Evolutionary conservation across 306 rosid genomes (phyloP).

Genomic region (Elaeagnus macrophylla): DNA sequence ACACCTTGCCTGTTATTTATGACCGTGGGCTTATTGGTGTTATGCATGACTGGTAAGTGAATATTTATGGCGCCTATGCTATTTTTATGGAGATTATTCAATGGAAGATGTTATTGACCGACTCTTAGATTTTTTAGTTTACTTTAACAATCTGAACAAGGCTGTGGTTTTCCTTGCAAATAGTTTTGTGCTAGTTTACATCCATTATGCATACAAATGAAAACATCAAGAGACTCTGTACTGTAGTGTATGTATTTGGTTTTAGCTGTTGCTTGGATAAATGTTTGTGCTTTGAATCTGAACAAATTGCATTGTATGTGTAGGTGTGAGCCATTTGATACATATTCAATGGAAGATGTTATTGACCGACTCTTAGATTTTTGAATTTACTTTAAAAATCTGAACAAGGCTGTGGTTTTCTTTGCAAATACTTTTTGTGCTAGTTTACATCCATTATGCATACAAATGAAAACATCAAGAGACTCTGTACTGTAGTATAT

Average conservation of each 20-base stretch:
- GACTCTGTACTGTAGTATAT: not conserved
- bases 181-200: too few relatives aligned
- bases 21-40: constrained; percentile 97
- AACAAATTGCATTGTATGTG: constrained; percentile 8
- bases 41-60: constrained; percentile 78
- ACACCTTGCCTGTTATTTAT: constrained; percentile 86
- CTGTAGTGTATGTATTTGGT: not conserved
- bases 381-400: too few relatives aligned
- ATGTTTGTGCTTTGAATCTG: not conserved
- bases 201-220: not conserved
- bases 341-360: constrained; percentile 6
- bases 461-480: constrained; percentile 3
- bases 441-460: not conserved
- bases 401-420: too few relatives aligned
- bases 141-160: too few relatives aligned
- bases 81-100: too few relatives aligned
- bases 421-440: too few relatives aligned
- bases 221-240: constrained; percentile 3
- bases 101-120: too few relatives aligned
- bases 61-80: too few relatives aligned
- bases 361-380: too few relatives aligned
- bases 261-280: not conserved
- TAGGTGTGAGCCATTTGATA: constrained; percentile 97
- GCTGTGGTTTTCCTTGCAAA: too few relatives aligned
- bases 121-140: too few relatives aligned